Evolutionary conservation across 2,329 filamentous ascomycete species (phyloP), one percentile per base, ranked within the genome.

Genomic region (Celoporthe dispersa): DNA sequence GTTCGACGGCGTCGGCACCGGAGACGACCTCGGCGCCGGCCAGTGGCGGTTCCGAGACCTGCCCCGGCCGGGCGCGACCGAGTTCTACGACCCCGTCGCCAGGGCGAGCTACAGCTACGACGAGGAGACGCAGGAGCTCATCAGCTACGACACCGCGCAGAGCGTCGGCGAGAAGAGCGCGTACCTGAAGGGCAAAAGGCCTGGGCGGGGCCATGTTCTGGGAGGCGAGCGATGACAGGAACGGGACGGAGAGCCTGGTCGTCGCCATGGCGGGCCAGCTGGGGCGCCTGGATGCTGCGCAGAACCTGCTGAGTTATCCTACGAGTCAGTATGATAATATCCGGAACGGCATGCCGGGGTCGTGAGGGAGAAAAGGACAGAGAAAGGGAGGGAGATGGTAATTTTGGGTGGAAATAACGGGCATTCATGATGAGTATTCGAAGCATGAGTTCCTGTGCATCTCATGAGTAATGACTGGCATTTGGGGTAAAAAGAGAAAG

Each of bases 121-220:
- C 76, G 72, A 80, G 0, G 74, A 69, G 0, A 83, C 82, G 12
- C 82, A 84, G 64, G 88, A 89, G 75, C 87, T 96, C 81, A 83
- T 97, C 65, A 88, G 87, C 33, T 96, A 93, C 75, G 90, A 92
- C 75, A 91, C 86, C 4, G 82, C 87, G 0, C 78, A 81, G 41
- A 88, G 90, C 72, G 87, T 87, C 0, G 78, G 77, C 37, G 77
- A 81, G 73, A 97, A 96, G 82, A 86, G 86, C 0, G 77, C 82
- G 11, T 96, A 91, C 76, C 84, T 96, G 73, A 81, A 83, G 74
- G 75, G 81, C 31, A 83, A 84, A 84, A 67, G 82, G 86, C 0
- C 85, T 97, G 1, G 93, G 91, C 1, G 93, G 93, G 16, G 90
- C 88, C 0, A 92, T 96, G 84, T 97, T 92, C 86, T 97, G 93